Base-by-base conservation (phyloP, 75 land plant genomes). In the Azolla pinnata region DNA sequence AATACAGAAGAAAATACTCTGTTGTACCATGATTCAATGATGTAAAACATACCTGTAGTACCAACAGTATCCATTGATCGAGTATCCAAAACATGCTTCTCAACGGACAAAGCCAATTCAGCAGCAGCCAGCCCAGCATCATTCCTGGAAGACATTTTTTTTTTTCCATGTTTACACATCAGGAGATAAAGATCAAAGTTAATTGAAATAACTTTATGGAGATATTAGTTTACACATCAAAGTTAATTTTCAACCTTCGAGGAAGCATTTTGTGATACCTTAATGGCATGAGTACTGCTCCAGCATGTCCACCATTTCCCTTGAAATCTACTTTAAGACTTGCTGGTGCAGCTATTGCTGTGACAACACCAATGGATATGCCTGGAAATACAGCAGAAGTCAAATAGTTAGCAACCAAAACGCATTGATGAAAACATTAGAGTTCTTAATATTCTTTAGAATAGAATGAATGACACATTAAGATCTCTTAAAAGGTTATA, bases 271-370 rank as follows among this genome's bases (percentile, higher is more conserved):
- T 1, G 16, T 54, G 35, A 31, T 31, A 75, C 81, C 81, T 75
- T 33, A 38, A 29, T 30, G 90, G 98, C 98, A 93, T 93, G 26
- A 93, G 69, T 23, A 85, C 85, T 28, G 98, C 98, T 47, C 98
- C 98, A 26, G 98, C 96, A 81, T 93, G 98, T 29, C 98, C 98
- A 42, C 98, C 98, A 66, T 72, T 87, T 28, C 98, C 96, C 70
- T 67, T 73, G 75, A 88, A 89, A 30, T 79, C 90, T 31, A 93
- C 98, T 60, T 77, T 88, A 59, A 89, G 71, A 66, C 90, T 93
- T 57, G 98, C 96, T 53, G 98, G 98, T 33, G 93, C 98, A 44
- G 98, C 98, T 75, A 93, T 93, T 18, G 98, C 98, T 61, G 96
- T 85, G 25, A 93, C 98, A 38, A 93, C 69, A 10, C 98, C 98